Evolutionary conservation across 805 yeast species (phyloP).

Genomic region (Schizosaccharomyces pombe): ASM294v3 CU329670.1:3101501-3102000

Average conservation of each 20-base stretch:
- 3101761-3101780: slow-evolving; percentile 15
- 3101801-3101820: not conserved
- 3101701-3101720: slow-evolving; percentile 6
- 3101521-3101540: slow-evolving; percentile 10
- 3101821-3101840: slow-evolving; percentile 10
- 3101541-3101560: slow-evolving; percentile 14
- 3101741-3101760: slow-evolving; percentile 16
- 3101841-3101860: slow-evolving; percentile 18
- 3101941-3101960: slow-evolving; percentile 11
- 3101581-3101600: slow-evolving; percentile 23
- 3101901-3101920: slow-evolving; percentile 17
- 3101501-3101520: slow-evolving; percentile 15
- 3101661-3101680: slow-evolving; percentile 25
- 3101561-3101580: slow-evolving; percentile 16
- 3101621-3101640: slow-evolving; percentile 19
- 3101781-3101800: slow-evolving; percentile 15
- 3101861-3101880: slow-evolving; percentile 16
- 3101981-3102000: slow-evolving; percentile 18
- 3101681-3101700: slow-evolving; percentile 23
- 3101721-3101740: slow-evolving; percentile 16
- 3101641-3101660: slow-evolving; percentile 17
- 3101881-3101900: slow-evolving; percentile 16
- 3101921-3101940: slow-evolving; percentile 12
- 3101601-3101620: slow-evolving; percentile 26
- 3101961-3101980: slow-evolving; percentile 19